Evolutionary conservation across 257 asterid species (phyloP).

Genomic region (Solanum phureja): DNA sequence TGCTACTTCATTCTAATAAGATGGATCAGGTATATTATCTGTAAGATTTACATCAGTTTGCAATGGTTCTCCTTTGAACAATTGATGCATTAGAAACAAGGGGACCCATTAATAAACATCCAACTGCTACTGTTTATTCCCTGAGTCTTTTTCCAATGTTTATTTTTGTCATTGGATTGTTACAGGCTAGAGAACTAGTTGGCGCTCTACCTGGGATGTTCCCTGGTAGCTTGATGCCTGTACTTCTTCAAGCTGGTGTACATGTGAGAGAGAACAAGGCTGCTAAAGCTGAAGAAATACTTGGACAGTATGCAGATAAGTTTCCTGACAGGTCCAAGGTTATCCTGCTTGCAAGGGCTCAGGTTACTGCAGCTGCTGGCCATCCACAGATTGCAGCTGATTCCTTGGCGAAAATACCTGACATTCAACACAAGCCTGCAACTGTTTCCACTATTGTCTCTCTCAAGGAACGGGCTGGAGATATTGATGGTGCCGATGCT

Average conservation of each 20-base stretch:
- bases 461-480: constrained; percentile 87
- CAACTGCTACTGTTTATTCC: too few species aligned
- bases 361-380: too few species aligned
- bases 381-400: too few species aligned
- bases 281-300: background rate
- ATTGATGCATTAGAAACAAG: background rate
- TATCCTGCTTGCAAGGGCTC: too few species aligned
- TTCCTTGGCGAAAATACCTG: constrained; percentile 33
- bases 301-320: too few species aligned
- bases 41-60: background rate
- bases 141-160: too few species aligned
- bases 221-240: constrained; percentile 36
- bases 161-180: background rate
- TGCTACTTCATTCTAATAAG: constrained; percentile 85
- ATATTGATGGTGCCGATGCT: constrained; percentile 28
- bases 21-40: constrained; percentile 12
- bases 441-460: constrained; percentile 36
- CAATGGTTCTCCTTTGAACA: background rate
- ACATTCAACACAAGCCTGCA: constrained; percentile 83
- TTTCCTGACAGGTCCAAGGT: too few species aligned
- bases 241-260: constrained; percentile 86
- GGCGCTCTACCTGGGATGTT: constrained; percentile 39
- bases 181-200: constrained; percentile 92
- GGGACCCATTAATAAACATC: too few species aligned
- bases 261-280: constrained; percentile 87